Base-by-base conservation (phyloP, 2,329 filamentous ascomycete genomes). In the Xylariaceae sp. region DNA sequence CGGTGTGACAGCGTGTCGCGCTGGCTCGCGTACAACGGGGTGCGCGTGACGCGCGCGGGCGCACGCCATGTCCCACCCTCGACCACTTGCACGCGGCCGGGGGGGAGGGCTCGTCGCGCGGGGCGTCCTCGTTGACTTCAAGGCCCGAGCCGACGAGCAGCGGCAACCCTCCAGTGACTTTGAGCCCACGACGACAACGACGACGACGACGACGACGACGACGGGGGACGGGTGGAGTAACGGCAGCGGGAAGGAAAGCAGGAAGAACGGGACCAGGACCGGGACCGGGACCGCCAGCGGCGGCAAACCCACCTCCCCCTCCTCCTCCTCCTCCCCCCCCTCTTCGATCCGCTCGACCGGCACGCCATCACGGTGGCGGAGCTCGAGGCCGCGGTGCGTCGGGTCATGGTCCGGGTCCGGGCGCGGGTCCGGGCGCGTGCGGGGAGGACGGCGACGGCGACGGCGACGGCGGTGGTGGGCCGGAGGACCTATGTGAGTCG, bases 351-450 rank as follows among this genome's bases (percentile, higher is more conserved):
- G 1, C 66, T 75, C 31, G 64, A 64, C 3, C 59, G 63, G 0
- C 61, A 76, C 45, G 61, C 65, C 18, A 78, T 81, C 50, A 67
- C 64, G 0, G 57, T 70, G 2, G 49, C 62, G 1, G 68, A 77
- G 1, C 63, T 87, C 0, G 68, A 72, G 33, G 64, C 67, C 7
- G 75, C 76, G 21, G 81, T 71, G 72, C 0, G 61, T 83, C 17
- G 70, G 80, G 39, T 78, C 84, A 47, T 68, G 64, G 0, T 69
- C 73, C 3, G 81, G 80, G 5, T n/a, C n/a, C n/a, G n/a, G n/a
- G n/a, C n/a, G n/a, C n/a, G n/a, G n/a, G n/a, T n/a, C n/a, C n/a
- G n/a, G n/a, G n/a, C n/a, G n/a, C n/a, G n/a, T n/a, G n/a, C n/a
- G n/a, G n/a, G n/a, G n/a, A n/a, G n/a, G n/a, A n/a, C n/a, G n/a